Evolutionary conservation across 805 yeast genomes (phyloP), one percentile per base, ranked within the genome.

Genomic region (Lachancea nothofagi): DNA sequence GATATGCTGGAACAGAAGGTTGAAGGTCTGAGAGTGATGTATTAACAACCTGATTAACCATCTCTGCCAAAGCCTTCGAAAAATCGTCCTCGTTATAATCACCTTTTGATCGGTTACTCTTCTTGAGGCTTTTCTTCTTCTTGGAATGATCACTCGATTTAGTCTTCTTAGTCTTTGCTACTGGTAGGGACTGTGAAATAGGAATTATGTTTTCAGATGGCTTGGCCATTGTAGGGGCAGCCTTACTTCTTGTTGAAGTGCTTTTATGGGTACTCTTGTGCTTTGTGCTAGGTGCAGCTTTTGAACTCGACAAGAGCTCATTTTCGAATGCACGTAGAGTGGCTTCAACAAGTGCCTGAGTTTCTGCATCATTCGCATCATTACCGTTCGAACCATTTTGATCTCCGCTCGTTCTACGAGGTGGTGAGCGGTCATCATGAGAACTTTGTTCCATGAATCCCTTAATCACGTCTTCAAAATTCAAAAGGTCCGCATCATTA

Each of bases 1-100:
- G 4, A n/a, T 12, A 19, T n/a, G 18, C 15, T 19, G 17, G 9
- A 14, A 28, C 31, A 5, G 38, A 10, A 12, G 37, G 33, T 15
- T 33, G 31, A 3, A 36, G 17, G 22, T 46, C 51, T 12, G 44
- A 28, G 22, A 54, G 33, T 1, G 63, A 55, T 1, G 64, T 63
- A 43, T 72, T 71, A 20, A 75, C 77, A 15, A 74, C 82, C 49
- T 66, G 72, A 45, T 72, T 69, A 13, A 77, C 80, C 62, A 75
- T 71, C 44, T 72, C 75, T 2, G 75, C 78, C 26, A 77, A 51
- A 0, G 80, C 80, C 36, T 68, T 71, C 37, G 77, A 72, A 36
- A 74, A 65, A 3, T 67, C 71, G 41, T 66, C 67, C 19, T 49
- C 54, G 7, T 47, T 42, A 12, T 40, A 44, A 7, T 19, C 38